These are phyloP conservation scores for Pholiota conissans DNA, from an alignment of 768 basidiomycete genomes.

Conservation along the genomic window DNA sequence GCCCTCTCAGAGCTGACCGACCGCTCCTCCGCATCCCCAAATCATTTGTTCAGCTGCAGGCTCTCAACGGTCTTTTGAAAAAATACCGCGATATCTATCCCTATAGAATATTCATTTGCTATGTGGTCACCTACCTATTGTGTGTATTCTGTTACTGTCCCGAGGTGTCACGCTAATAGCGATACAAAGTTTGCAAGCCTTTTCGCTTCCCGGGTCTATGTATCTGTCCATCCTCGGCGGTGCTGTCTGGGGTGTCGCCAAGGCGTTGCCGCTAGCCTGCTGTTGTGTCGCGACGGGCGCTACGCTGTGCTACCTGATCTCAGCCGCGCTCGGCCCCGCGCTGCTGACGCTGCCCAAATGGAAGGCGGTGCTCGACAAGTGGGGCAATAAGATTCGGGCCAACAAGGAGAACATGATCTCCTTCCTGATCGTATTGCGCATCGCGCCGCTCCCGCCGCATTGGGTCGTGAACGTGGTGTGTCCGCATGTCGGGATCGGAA, in stretches of 20 bases:
- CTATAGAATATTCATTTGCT: slow-evolving; percentile 82
- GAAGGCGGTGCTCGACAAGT: slow-evolving; percentile 78
- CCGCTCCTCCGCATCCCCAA: slow-evolving; percentile 80
- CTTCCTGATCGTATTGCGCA: slow-evolving; percentile 92
- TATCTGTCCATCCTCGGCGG: slow-evolving; percentile 96
- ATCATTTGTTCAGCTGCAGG: slow-evolving; percentile 84
- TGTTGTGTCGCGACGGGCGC: slow-evolving; percentile 91
- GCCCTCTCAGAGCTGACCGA: slow-evolving; percentile 73
- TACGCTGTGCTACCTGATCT: slow-evolving; percentile 89
- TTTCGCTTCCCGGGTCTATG: slow-evolving; percentile 96
- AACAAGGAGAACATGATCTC: slow-evolving; percentile 87
- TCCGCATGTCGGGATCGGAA: slow-evolving; percentile 87
- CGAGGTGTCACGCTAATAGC: no score
- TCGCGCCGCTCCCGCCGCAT: slow-evolving; percentile 92
- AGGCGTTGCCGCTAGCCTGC: slow-evolving; percentile 88
- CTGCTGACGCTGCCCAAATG: slow-evolving; percentile 85
- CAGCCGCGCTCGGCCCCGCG: slow-evolving; percentile 89
- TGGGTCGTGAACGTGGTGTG: slow-evolving; percentile 95
- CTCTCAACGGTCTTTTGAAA: slow-evolving; percentile 81
- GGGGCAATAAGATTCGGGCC: slow-evolving; percentile 74
- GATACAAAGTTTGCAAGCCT: slow-evolving; percentile 84
- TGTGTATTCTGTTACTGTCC: no score
- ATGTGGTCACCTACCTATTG: slow-evolving; percentile 91
- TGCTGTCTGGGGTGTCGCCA: slow-evolving; percentile 89
- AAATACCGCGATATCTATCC: slow-evolving; percentile 92